Percentiles rank a stretch among this genome's conserved stretches.
Evolutionary conservation across 129 eudicot species (phyloP).

Genomic region (Centaurea solstitialis): DNA sequence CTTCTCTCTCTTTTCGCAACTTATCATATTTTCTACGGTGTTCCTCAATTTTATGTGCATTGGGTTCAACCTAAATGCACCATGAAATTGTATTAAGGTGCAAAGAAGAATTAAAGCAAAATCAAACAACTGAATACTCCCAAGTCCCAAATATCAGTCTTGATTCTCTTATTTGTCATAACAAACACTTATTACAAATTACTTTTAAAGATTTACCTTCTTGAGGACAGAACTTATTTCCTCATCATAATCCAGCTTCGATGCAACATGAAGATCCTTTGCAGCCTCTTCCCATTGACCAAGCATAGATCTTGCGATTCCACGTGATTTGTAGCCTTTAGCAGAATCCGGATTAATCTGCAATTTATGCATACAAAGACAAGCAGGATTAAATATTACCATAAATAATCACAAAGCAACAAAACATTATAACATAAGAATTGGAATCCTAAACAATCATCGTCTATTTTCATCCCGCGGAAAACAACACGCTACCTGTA

Average conservation of each 20-base stretch:
- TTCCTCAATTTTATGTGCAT: conserved; percentile 79
- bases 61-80: conserved; percentile 68
- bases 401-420: neutral
- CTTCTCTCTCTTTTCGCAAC: conserved; percentile 63
- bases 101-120: too few species aligned
- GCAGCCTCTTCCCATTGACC: conserved; percentile 85
- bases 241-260: conserved; percentile 73
- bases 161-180: neutral
- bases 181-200: neutral
- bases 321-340: conserved; percentile 79
- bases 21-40: conserved; percentile 72
- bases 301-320: conserved; percentile 77
- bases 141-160: too few species aligned
- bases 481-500: conserved; percentile 43
- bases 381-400: neutral
- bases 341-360: conserved; percentile 84
- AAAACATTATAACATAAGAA: neutral
- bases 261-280: conserved; percentile 79
- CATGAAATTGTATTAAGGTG: conserved; percentile 1
- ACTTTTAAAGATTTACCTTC: conserved; percentile 44
- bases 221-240: conserved; percentile 70
- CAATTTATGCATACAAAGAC: neutral
- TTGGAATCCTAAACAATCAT: neutral
- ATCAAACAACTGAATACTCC: too few species aligned
- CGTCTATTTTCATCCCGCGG: neutral